Evolutionary conservation across 202 grass and related monocot genomes (phyloP).

Genomic region (Panicum virgatum): DNA sequence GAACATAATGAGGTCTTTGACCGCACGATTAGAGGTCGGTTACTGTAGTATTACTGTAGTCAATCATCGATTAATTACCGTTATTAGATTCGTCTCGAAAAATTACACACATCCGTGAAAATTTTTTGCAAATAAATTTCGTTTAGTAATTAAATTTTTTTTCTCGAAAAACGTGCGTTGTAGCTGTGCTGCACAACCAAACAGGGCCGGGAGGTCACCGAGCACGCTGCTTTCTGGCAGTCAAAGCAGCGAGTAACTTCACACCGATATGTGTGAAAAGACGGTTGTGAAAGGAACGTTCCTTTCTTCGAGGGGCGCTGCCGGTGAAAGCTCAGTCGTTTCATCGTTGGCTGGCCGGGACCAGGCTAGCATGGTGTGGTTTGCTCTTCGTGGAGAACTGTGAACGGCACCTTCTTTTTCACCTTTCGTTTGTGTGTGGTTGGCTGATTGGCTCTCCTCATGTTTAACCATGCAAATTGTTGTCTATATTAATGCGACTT

Average conservation of each 20-base stretch:
- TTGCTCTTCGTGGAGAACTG: background rate
- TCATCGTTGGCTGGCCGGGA: background rate
- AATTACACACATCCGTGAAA: no score
- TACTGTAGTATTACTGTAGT: no score
- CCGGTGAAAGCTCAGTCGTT: background rate
- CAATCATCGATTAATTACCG: no score
- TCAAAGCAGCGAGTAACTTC: constrained; percentile 12
- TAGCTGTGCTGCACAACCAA: no score
- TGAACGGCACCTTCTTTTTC: background rate
- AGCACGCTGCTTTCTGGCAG: background rate
- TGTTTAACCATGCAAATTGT: background rate
- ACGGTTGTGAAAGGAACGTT: constrained; percentile 5
- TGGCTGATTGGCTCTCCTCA: background rate
- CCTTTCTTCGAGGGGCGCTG: background rate
- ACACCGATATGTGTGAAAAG: constrained; percentile 1
- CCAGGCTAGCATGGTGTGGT: background rate
- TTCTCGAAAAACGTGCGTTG: no score
- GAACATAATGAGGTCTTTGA: no score
- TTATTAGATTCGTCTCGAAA: no score
- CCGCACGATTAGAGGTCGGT: no score
- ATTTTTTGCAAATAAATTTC: no score
- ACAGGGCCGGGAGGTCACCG: no score
- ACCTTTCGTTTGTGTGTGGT: background rate
- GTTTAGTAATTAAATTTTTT: no score
- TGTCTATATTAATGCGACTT: background rate